Percentiles rank a stretch among this genome's conserved stretches.
Conservation (phyloP, 1,284 basidiomycete genomes). For the Singerocomus rubriflavus region DNA sequence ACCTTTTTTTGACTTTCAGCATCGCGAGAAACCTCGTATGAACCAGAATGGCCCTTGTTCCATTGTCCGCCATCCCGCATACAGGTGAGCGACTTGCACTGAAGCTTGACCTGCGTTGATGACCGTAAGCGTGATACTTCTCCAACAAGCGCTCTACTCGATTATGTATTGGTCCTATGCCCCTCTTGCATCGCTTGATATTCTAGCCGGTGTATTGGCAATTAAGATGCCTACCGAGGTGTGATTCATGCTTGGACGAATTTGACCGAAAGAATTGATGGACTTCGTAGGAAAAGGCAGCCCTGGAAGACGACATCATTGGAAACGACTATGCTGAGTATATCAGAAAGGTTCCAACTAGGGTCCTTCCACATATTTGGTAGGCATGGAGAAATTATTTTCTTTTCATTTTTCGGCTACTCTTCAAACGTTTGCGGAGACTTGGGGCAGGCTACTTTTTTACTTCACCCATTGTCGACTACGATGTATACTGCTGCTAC, state of each 20-base stretch:
- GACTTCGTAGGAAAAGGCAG: slow-evolving; percentile 27
- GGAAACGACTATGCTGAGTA: slow-evolving; percentile 35
- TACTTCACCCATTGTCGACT: not conserved
- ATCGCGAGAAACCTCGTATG: slow-evolving; percentile 31
- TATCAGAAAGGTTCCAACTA: slow-evolving; percentile 31
- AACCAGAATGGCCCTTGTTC: slow-evolving; percentile 32
- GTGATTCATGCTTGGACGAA: not conserved
- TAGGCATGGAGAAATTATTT: slow-evolving; percentile 15
- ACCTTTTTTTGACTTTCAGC: slow-evolving; percentile 13
- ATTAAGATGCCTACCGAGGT: slow-evolving; percentile 38
- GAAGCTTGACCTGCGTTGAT: not conserved
- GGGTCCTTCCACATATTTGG: slow-evolving; percentile 36
- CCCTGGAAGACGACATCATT: slow-evolving; percentile 28
- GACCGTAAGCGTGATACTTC: slow-evolving; percentile 25
- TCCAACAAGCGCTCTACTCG: slow-evolving; percentile 28
- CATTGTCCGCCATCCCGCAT: slow-evolving; percentile 34
- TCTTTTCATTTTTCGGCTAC: not conserved
- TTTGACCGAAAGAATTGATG: slow-evolving; percentile 4
- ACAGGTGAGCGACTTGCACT: slow-evolving; percentile 21
- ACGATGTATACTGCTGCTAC: slow-evolving; percentile 13
- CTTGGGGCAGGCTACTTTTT: not conserved
- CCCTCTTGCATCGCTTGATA: slow-evolving; percentile 28
- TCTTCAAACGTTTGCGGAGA: not conserved
- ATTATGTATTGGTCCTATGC: slow-evolving; percentile 38
- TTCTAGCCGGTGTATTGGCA: slow-evolving; percentile 25